Evolutionary conservation across 768 basidiomycete species (phyloP).

Genomic region (Sutorius australiensis): DNA sequence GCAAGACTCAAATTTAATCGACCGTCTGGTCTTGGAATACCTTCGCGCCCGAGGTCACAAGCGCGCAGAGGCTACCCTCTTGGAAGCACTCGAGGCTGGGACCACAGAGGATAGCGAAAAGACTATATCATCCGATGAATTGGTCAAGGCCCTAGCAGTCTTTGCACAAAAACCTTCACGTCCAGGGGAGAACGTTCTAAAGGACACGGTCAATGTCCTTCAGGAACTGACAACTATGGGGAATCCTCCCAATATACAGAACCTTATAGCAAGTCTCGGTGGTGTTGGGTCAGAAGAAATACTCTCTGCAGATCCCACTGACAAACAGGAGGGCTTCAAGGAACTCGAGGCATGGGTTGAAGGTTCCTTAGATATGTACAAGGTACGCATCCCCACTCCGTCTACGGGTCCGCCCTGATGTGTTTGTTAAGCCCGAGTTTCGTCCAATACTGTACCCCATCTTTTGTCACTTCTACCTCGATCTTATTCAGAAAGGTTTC

Average conservation of each 20-base stretch:
- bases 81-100: constrained; percentile 36
- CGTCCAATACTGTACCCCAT: constrained; percentile 92
- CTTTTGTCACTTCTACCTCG: constrained; percentile 96
- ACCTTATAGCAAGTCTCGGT: constrained; percentile 73
- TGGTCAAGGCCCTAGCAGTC: constrained; percentile 55
- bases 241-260: constrained; percentile 69
- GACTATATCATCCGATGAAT: constrained; percentile 47
- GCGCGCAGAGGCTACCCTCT: constrained; percentile 40
- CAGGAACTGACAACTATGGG: constrained; percentile 68
- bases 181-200: constrained; percentile 67
- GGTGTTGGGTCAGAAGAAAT: constrained; percentile 79
- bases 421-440: constrained; percentile 72
- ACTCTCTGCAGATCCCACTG: constrained; percentile 74
- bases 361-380: constrained; percentile 87
- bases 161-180: constrained; percentile 66
- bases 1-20: constrained; percentile 32
- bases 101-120: constrained; percentile 35
- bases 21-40: constrained; percentile 47
- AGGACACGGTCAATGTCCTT: constrained; percentile 60
- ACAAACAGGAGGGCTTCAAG: constrained; percentile 81
- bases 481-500: constrained; percentile 86
- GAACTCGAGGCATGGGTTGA: constrained; percentile 88
- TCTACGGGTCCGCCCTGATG: constrained; percentile 8
- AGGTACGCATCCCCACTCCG: constrained; percentile 44
- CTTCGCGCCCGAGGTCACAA: constrained; percentile 45